A percentile compares a stretch with the other conserved stretches of the same genome.
phyloP scores from a whole-genome alignment of 257 asterid genomes.

The Salvia hispanica region DNA sequence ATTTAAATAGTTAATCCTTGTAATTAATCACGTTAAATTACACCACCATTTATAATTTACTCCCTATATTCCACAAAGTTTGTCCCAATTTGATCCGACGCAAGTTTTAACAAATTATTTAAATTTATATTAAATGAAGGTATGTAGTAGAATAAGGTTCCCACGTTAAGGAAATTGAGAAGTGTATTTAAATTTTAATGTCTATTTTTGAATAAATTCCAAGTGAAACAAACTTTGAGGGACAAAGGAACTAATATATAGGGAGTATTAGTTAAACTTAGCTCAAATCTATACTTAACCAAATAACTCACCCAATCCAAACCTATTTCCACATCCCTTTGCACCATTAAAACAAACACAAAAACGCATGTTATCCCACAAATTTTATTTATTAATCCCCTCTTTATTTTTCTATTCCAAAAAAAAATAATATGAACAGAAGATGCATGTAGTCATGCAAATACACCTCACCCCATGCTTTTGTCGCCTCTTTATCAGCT shows the following conservation, averaged over 20 bases:
- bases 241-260: no score
- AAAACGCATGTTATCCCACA: conserved; percentile 9
- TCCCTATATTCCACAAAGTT: no score
- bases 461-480: conserved; percentile 62
- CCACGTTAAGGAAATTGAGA: no score
- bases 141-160: no score
- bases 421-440: conserved; percentile 25
- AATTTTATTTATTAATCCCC: background rate
- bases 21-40: no score
- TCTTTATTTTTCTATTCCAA: conserved; percentile 15
- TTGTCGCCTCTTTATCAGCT: conserved; percentile 46
- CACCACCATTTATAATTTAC: no score
- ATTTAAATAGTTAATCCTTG: background rate
- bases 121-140: no score
- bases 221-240: no score
- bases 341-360: conserved; percentile 35
- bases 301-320: conserved; percentile 68
- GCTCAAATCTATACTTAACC: conserved; percentile 63
- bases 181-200: no score
- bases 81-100: no score
- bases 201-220: no score
- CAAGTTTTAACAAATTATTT: no score
- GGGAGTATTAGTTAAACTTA: conserved; percentile 16
- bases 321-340: conserved; percentile 59
- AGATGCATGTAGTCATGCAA: conserved; percentile 67